phyloP scores from a whole-genome alignment of 2,329 filamentous ascomycete species.

The Fusarium guadeloupense region DNA sequence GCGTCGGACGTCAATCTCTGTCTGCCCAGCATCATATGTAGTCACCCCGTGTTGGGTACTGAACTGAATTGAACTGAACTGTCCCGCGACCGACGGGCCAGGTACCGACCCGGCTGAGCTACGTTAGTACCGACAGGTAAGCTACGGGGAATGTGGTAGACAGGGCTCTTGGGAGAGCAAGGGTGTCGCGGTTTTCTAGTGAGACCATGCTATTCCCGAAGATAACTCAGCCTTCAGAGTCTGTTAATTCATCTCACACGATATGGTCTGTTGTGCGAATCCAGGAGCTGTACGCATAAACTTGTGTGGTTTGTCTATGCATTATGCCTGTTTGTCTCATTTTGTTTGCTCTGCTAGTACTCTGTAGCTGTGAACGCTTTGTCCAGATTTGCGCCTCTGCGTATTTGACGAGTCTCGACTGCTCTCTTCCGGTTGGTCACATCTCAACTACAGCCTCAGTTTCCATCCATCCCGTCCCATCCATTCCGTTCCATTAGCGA shows the following conservation, averaged over 20 bases:
- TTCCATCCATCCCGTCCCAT: too few relatives aligned
- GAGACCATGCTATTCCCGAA: conserved; percentile 18
- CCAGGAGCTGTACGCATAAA: too few relatives aligned
- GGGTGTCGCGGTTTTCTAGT: conserved; percentile 13
- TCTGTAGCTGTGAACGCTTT: background rate
- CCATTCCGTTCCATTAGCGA: conserved; percentile 1
- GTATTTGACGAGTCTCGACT: conserved; percentile 3
- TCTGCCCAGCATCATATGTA: too few relatives aligned
- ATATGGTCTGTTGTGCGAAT: too few relatives aligned
- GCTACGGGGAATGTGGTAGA: conserved; percentile 38
- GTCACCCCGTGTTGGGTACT: background rate
- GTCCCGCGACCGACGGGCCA: conserved; percentile 3
- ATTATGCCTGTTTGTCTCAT: background rate
- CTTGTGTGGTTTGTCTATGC: background rate
- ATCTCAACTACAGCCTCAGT: conserved; percentile 29
- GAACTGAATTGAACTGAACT: background rate
- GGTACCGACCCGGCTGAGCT: conserved; percentile 30
- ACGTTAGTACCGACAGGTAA: conserved; percentile 21
- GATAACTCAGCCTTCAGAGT: background rate
- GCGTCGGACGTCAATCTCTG: background rate
- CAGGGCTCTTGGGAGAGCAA: conserved; percentile 35
- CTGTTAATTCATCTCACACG: too few relatives aligned
- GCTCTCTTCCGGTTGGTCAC: conserved; percentile 24
- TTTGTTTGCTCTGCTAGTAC: conserved; percentile 1
- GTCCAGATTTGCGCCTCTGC: conserved; percentile 9